phyloP scores from a whole-genome alignment of 371 early-diverging fungal species.

The Saksenaea oblongispora region DNA sequence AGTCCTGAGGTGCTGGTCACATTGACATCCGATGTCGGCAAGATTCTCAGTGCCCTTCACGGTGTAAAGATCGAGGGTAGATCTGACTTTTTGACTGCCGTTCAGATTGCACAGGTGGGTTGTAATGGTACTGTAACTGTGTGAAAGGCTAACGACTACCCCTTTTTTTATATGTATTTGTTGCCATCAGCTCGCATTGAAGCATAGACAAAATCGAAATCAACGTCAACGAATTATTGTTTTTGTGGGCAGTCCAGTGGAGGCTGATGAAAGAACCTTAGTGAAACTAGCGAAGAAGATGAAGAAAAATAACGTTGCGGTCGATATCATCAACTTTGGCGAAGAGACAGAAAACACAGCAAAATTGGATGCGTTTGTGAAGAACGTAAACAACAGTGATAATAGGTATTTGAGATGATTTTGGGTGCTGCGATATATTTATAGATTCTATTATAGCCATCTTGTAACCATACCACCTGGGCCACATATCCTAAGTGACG shows the following conservation, averaged over 20 bases:
- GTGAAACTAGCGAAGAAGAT: constrained; percentile 93
- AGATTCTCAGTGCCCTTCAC: constrained; percentile 87
- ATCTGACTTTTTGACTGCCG: constrained; percentile 78
- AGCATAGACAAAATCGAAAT: constrained; percentile 96
- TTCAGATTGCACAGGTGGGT: constrained; percentile 95
- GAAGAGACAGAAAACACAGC: constrained; percentile 90
- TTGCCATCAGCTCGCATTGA: constrained; percentile 79
- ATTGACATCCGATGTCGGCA: constrained; percentile 88
- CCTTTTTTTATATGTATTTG: constrained; percentile 6
- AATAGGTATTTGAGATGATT: constrained; percentile 64
- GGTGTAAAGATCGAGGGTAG: constrained; percentile 74
- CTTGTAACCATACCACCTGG: constrained; percentile 94
- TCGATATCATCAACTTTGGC: constrained; percentile 97
- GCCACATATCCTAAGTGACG: constrained; percentile 91
- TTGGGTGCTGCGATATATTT: neutral
- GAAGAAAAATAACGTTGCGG: constrained; percentile 96
- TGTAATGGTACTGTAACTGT: neutral
- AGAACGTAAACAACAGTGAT: constrained; percentile 86
- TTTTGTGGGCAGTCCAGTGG: constrained; percentile 92
- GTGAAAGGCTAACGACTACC: neutral
- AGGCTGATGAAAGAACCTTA: constrained; percentile 80
- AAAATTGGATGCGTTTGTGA: constrained; percentile 90
- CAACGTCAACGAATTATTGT: constrained; percentile 93
- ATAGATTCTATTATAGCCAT: constrained; percentile 55
- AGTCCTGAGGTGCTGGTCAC: constrained; percentile 96